phyloP scores from a whole-genome alignment of 192 early-diverging fungal species.

The Coemansia asiatica region DNA sequence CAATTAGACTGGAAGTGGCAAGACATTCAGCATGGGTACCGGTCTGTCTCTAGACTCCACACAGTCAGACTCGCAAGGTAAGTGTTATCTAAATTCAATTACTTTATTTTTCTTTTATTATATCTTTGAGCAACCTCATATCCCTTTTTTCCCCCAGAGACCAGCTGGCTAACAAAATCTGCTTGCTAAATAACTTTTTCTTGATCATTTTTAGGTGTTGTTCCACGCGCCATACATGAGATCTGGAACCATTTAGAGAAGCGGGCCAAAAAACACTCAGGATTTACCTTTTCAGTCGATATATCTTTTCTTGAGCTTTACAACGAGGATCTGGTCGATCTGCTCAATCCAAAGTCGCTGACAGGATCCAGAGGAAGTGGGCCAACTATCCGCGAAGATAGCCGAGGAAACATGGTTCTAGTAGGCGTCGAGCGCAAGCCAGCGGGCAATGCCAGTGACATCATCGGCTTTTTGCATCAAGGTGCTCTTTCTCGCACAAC shows the following conservation, averaged over 20 bases:
- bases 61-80: constrained; percentile 49
- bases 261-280: constrained; percentile 10
- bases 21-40: constrained; percentile 96
- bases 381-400: constrained; percentile 80
- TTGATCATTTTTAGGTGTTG: constrained; percentile 27
- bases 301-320: constrained; percentile 96
- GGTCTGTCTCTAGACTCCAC: constrained; percentile 33
- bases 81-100: constrained; percentile 63
- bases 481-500: constrained; percentile 82
- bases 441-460: constrained; percentile 65
- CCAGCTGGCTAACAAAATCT: no score
- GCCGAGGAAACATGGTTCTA: constrained; percentile 82
- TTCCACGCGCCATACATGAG: constrained; percentile 43
- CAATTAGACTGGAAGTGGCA: constrained; percentile 75
- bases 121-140: neutral
- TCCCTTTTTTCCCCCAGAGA: no score
- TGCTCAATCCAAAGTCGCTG: constrained; percentile 57
- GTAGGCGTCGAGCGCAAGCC: constrained; percentile 79
- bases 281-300: constrained; percentile 40
- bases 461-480: constrained; percentile 66
- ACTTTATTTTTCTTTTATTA: neutral
- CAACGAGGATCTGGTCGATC: constrained; percentile 94
- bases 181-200: neutral
- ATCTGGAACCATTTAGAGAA: constrained; percentile 36
- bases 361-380: constrained; percentile 48